These are phyloP conservation scores for Rhodofomes roseus DNA, from an alignment of 1,284 basidiomycete species.

Conservation along the genomic window DNA sequence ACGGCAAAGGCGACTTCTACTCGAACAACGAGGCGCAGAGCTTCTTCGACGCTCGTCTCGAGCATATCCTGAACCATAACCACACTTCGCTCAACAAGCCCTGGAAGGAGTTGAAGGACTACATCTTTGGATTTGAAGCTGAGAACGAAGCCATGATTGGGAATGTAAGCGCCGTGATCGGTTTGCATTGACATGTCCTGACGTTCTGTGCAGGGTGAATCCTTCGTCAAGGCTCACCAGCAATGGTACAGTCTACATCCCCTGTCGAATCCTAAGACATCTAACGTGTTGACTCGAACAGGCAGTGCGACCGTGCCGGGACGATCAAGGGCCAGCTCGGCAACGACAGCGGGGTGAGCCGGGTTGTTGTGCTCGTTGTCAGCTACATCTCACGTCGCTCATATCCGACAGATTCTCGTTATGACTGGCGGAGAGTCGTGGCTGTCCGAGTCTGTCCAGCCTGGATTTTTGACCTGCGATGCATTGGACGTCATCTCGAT, in stretches of 20 bases:
- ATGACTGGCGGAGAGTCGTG: slow-evolving; percentile 38
- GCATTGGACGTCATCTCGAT: slow-evolving; percentile 36
- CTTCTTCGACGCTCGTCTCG: slow-evolving; percentile 30
- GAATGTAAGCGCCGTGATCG: background rate
- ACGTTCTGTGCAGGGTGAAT: slow-evolving; percentile 16
- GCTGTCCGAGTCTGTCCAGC: slow-evolving; percentile 31
- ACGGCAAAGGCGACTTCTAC: slow-evolving; percentile 22
- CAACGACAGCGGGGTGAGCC: slow-evolving; percentile 25
- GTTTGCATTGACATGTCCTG: background rate
- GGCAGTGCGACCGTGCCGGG: slow-evolving; percentile 37
- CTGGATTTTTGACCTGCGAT: slow-evolving; percentile 31
- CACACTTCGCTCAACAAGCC: slow-evolving; percentile 36
- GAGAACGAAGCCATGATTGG: slow-evolving; percentile 36
- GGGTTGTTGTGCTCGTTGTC: background rate
- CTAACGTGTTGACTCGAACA: background rate
- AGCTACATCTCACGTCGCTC: background rate
- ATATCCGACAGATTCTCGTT: slow-evolving; percentile 27
- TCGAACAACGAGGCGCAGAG: slow-evolving; percentile 17
- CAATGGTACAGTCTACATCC: slow-evolving; percentile 12
- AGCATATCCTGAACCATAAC: slow-evolving; percentile 36
- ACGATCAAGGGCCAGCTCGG: slow-evolving; percentile 32
- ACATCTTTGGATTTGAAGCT: slow-evolving; percentile 43
- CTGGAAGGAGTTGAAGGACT: slow-evolving; percentile 40
- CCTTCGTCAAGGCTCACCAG: slow-evolving; percentile 25
- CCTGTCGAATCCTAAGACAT: too few relatives aligned